Evolutionary conservation across 1,139 yeast species (phyloP).

Genomic region (Blastobotrys aristatus): DNA sequence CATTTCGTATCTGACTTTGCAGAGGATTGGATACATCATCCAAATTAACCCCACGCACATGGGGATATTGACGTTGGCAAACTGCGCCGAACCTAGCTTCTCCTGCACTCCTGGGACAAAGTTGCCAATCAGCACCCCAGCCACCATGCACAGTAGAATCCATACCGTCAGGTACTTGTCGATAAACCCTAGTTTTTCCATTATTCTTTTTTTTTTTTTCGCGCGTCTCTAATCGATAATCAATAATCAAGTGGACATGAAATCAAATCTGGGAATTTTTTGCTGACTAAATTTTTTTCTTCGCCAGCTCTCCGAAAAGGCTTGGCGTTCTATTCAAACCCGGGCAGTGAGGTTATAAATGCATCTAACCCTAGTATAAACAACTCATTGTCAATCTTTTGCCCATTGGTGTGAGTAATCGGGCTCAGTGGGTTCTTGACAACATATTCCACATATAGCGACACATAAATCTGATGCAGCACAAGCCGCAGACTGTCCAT

Average conservation of each 20-base stretch:
- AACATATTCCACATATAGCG: conserved; percentile 62
- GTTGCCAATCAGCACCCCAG: conserved; percentile 33
- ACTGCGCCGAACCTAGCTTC: conserved; percentile 25
- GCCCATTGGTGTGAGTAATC: conserved; percentile 34
- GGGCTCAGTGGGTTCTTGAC: conserved; percentile 44
- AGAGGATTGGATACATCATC: conserved; percentile 57
- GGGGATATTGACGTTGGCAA: conserved; percentile 39
- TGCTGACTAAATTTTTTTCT: too few species aligned
- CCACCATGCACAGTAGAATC: conserved; percentile 31
- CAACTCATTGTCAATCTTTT: conserved; percentile 38
- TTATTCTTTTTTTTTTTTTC: background rate
- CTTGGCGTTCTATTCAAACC: conserved; percentile 30
- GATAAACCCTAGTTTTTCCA: conserved; percentile 19
- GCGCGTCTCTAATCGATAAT: background rate
- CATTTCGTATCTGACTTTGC: conserved; percentile 50
- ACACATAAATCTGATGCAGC: conserved; percentile 62
- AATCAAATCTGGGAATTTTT: background rate
- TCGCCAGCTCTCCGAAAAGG: too few species aligned
- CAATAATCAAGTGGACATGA: background rate
- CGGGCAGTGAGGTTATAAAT: conserved; percentile 35
- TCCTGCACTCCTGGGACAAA: conserved; percentile 27
- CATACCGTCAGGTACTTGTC: conserved; percentile 29
- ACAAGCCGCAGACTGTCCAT: conserved; percentile 57
- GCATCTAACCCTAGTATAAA: conserved; percentile 39
- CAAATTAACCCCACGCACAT: conserved; percentile 49